Conservation (phyloP, 176 grass and related monocot species). For the Sorghum bicolor region DNA sequence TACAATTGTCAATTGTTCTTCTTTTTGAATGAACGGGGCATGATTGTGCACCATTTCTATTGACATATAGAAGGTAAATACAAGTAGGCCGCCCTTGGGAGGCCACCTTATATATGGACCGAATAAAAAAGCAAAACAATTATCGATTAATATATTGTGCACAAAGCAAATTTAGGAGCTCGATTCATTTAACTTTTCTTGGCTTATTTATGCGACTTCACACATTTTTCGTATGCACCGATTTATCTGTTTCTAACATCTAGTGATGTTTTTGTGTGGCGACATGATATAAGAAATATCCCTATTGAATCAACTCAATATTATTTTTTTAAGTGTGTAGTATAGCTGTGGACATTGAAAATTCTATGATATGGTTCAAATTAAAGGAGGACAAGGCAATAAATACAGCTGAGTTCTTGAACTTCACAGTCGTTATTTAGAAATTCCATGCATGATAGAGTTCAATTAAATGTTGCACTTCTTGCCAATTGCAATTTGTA, state of each 20-base stretch:
- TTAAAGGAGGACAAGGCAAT: conserved; percentile 12
- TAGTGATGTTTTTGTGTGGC: neutral
- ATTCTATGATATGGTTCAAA: neutral
- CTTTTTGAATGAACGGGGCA: neutral
- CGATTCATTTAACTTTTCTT: neutral
- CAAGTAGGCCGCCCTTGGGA: neutral
- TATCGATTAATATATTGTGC: neutral
- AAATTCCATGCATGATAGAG: neutral
- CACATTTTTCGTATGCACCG: neutral
- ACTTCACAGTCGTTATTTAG: conserved; percentile 19
- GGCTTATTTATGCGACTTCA: neutral
- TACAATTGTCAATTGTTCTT: neutral
- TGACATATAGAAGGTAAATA: neutral
- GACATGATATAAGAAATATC: neutral
- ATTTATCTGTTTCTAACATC: neutral
- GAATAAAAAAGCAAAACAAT: neutral
- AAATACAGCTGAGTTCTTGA: conserved; percentile 2
- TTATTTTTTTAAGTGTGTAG: neutral
- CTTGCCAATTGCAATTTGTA: conserved; percentile 29
- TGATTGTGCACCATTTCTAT: neutral
- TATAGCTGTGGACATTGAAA: neutral
- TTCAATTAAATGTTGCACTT: conserved; percentile 20
- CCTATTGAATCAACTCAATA: conserved; percentile 14
- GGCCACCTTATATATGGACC: neutral
- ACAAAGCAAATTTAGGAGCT: neutral